A percentile compares a stretch with the other conserved stretches of the same genome.
Conservation (phyloP, 345 rosid species). For the Stellera chamaejasme region DNA sequence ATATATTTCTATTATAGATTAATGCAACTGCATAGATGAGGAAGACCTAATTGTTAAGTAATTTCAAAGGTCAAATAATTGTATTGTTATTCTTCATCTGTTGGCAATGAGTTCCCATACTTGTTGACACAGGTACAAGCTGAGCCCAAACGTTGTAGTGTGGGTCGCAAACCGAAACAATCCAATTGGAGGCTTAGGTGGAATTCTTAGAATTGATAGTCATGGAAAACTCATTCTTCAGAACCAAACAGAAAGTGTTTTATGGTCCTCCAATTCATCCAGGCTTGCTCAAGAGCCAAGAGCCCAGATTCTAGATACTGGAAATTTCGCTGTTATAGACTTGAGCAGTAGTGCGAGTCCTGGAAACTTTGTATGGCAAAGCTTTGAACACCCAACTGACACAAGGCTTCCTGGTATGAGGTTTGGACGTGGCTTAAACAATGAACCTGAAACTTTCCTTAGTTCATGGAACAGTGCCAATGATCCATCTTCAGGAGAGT, state of each 20-base stretch:
- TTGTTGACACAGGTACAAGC: conserved; percentile 22
- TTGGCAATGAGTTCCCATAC: no score
- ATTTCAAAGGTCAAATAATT: no score
- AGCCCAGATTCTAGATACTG: conserved; percentile 25
- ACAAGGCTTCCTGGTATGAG: conserved; percentile 32
- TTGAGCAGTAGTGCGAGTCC: background rate
- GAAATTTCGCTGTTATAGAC: conserved; percentile 27
- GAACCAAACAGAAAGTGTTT: background rate
- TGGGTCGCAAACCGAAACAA: conserved; percentile 40
- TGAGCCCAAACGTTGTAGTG: conserved; percentile 14
- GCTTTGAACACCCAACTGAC: conserved; percentile 35
- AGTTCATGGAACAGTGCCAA: conserved; percentile 23
- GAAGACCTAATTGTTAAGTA: no score
- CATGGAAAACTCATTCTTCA: conserved; percentile 20
- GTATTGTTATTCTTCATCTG: no score
- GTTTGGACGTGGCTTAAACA: conserved; percentile 9
- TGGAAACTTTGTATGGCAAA: conserved; percentile 23
- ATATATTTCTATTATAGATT: no score
- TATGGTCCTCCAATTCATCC: conserved; percentile 25
- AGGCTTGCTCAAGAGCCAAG: background rate
- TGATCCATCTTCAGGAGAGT: conserved; percentile 29
- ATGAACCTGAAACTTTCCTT: conserved; percentile 15
- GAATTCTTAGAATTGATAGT: conserved; percentile 12
- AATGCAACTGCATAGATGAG: no score
- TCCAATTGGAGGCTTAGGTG: conserved; percentile 22